These are phyloP conservation scores for Curvularia sp. DNA, from an alignment of 2,329 filamentous ascomycete genomes.

Conservation along the genomic window DNA sequence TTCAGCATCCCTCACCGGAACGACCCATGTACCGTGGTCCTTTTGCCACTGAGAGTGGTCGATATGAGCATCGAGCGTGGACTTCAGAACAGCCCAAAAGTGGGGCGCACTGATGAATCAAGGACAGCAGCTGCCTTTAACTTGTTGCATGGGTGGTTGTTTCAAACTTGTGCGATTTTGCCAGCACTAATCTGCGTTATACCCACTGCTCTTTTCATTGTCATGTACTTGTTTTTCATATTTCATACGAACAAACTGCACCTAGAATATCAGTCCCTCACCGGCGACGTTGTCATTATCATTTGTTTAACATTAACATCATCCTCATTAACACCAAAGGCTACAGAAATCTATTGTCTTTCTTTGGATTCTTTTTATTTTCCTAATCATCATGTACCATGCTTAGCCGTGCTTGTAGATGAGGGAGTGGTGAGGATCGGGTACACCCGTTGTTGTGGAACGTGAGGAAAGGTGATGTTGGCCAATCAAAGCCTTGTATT, in stretches of 20 bases:
- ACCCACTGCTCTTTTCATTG: constrained; percentile 16
- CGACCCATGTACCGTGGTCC: constrained; percentile 26
- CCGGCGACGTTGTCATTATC: constrained; percentile 17
- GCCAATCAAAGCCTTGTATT: neutral
- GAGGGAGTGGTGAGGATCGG: no score
- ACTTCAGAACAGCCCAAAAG: constrained; percentile 18
- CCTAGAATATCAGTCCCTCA: constrained; percentile 28
- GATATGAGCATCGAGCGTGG: constrained; percentile 41
- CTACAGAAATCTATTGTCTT: no score
- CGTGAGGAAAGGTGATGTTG: neutral
- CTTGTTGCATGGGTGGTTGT: constrained; percentile 12
- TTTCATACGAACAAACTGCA: constrained; percentile 11
- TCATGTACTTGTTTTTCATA: neutral
- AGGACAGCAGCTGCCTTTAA: neutral
- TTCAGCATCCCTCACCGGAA: constrained; percentile 17
- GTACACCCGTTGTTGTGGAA: neutral
- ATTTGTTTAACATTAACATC: neutral
- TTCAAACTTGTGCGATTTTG: constrained; percentile 14
- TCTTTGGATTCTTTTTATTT: no score
- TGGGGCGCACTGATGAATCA: constrained; percentile 16
- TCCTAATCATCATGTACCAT: no score
- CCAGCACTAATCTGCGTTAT: constrained; percentile 24
- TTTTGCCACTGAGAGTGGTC: constrained; percentile 23
- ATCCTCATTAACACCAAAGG: neutral
- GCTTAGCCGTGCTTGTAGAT: no score